Percentiles rank a stretch among this genome's conserved stretches.
Conservation (phyloP, 768 basidiomycete genomes). For the Trametes sanguinea region DNA sequence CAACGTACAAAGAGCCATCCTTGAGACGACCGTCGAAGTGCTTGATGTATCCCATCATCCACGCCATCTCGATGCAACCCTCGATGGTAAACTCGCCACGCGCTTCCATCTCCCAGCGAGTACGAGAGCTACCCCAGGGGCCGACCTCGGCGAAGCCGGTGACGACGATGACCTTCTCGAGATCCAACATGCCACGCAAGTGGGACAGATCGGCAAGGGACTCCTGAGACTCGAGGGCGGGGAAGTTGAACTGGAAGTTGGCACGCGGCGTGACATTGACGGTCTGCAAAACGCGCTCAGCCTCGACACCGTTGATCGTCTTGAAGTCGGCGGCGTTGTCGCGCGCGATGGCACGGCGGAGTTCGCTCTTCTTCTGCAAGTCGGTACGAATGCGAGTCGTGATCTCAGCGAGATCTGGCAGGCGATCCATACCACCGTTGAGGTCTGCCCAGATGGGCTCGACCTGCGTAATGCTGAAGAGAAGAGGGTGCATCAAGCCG, state of each 20-base stretch:
- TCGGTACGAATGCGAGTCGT: conserved; percentile 82
- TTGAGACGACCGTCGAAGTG: conserved; percentile 98
- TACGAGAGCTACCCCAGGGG: conserved; percentile 97
- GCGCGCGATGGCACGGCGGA: conserved; percentile 89
- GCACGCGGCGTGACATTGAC: conserved; percentile 94
- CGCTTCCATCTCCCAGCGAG: conserved; percentile 99
- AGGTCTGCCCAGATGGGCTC: conserved; percentile 99
- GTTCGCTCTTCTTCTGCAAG: conserved; percentile 84
- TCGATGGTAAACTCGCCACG: conserved; percentile 96
- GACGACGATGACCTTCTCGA: conserved; percentile 94
- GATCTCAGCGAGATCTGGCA: conserved; percentile 92
- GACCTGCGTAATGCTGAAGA: conserved; percentile 99
- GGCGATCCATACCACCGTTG: conserved; percentile 97
- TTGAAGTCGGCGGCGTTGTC: conserved; percentile 98
- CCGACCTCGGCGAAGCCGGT: conserved; percentile 98
- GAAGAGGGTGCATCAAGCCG: conserved; percentile 97
- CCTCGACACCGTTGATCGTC: conserved; percentile 83
- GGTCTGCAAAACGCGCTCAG: conserved; percentile 90
- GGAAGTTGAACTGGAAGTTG: conserved; percentile 98
- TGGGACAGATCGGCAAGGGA: conserved; percentile 72
- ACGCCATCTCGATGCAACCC: conserved; percentile 99
- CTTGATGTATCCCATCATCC: conserved; percentile 99
- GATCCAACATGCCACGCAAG: conserved; percentile 86
- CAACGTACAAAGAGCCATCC: conserved; percentile 89
- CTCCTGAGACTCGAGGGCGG: conserved; percentile 71